Evolutionary conservation across 805 yeast genomes (phyloP).

Genomic region (Spathaspora arborariae): DNA sequence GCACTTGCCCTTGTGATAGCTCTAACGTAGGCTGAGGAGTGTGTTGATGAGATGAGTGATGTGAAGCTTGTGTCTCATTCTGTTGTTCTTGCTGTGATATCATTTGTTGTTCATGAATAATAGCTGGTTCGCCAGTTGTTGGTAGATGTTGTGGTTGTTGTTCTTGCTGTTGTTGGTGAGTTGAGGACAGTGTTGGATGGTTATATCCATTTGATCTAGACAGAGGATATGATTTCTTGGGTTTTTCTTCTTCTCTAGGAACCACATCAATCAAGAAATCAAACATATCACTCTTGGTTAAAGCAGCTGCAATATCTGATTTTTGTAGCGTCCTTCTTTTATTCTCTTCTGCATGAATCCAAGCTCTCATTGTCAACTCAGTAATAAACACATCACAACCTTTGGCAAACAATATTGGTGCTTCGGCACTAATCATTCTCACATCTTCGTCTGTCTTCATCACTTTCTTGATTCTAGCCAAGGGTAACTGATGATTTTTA

Average conservation of each 20-base stretch:
- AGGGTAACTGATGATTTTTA: conserved; percentile 89
- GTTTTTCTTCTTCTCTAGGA: conserved; percentile 80
- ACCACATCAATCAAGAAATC: conserved; percentile 95
- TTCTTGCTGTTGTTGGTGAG: conserved; percentile 5
- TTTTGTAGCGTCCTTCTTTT: conserved; percentile 92
- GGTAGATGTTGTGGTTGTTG: conserved; percentile 14
- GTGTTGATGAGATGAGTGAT: conserved; percentile 3
- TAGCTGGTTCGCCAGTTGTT: conserved; percentile 5
- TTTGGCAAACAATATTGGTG: conserved; percentile 94
- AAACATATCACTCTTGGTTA: conserved; percentile 94
- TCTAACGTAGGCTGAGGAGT: conserved; percentile 8
- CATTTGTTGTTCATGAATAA: conserved; percentile 1
- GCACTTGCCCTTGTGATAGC: conserved; percentile 1
- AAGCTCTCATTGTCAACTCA: conserved; percentile 96
- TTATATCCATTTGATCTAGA: conserved; percentile 19
- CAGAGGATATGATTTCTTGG: conserved; percentile 33
- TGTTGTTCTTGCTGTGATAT: conserved; percentile 7
- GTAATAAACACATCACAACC: conserved; percentile 98
- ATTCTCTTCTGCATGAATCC: conserved; percentile 98
- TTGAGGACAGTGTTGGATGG: neutral
- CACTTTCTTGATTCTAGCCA: conserved; percentile 94
- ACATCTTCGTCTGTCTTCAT: conserved; percentile 98
- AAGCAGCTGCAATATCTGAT: conserved; percentile 91
- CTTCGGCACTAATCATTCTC: conserved; percentile 96
- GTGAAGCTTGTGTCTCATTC: conserved; percentile 6